Base-by-base conservation (phyloP, 2,329 filamentous ascomycete genomes). In the Pseudomassariella vexata region DNA sequence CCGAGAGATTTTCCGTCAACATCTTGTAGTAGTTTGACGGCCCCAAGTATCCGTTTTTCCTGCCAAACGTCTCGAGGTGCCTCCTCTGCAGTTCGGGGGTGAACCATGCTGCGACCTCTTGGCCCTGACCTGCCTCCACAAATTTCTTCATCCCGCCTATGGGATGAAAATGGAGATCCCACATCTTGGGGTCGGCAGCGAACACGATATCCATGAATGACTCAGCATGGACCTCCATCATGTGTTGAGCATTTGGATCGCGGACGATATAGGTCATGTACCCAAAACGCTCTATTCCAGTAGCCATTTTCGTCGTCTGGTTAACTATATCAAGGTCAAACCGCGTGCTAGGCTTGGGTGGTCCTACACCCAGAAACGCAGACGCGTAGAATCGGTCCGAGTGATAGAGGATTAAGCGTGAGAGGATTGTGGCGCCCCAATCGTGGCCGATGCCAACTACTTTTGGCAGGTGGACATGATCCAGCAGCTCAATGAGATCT, bases 361-460 rank as follows among this genome's bases (percentile, higher is more conserved):
- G 65, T 3, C 53, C 43, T 1, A 63, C 45, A 32, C 58, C 63
- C 11, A 64, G 36, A 28, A 63, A 47, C 3, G 52, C 41, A 2
- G 62, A 37, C 11, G 55, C 59, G 6, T 44, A 32, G 9, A 62
- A 52, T 8, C 56, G 50, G 3, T 62, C 47, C 0, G 55, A 56
- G 24, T 57, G 40, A 41, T 56, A 61, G 12, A 59, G 44, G 36
- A 57, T 60, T 17, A 64, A 38, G 9, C 61, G 53, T 16, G 54
- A 48, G 0, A 57, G 52, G 8, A 56, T 39, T 7, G 31, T 42
- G 6, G 55, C 53, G 18, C 63, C 63, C 63, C 62, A 66, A 41
- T 66, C 62, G 35, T 66, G 62, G 19, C 61, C 63, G 10, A 66
- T 52, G 5, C 55, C 49, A 24, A 64, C 53, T 17, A 47, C 48